These are phyloP conservation scores for Camellia oleifera DNA, from an alignment of 179 eudicot genomes.

Conservation along the genomic window DNA sequence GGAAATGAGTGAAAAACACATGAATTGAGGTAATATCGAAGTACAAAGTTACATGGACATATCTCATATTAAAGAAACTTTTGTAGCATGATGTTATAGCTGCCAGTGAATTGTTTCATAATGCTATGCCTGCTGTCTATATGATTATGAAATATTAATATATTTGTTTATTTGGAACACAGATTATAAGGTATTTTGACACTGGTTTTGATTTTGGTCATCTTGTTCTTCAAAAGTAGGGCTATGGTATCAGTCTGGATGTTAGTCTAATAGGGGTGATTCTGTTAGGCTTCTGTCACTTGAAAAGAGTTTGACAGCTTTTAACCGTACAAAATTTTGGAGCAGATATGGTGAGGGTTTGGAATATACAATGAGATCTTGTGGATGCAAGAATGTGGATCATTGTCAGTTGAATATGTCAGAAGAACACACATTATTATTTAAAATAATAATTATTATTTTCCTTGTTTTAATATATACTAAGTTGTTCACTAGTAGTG, in stretches of 20 bases:
- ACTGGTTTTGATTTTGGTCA: slow-evolving; percentile 4
- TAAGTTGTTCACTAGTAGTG: no score
- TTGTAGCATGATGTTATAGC: background rate
- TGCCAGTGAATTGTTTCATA: background rate
- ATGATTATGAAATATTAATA: background rate
- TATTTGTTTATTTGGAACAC: background rate
- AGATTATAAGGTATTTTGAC: background rate
- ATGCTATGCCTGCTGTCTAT: background rate
- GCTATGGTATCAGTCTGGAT: background rate
- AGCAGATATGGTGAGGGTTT: background rate
- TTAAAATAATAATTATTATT: no score
- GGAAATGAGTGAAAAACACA: slow-evolving; percentile 8
- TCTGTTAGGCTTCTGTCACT: background rate
- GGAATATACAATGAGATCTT: background rate
- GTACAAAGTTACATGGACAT: background rate
- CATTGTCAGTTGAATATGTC: background rate
- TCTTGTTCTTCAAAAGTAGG: background rate
- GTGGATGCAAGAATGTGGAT: background rate
- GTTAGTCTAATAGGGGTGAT: background rate
- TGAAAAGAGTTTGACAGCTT: background rate
- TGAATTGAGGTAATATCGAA: slow-evolving; percentile 9
- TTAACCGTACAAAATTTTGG: background rate
- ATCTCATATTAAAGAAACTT: slow-evolving; percentile 5
- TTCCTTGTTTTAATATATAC: no score
- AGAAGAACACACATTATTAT: background rate